These are phyloP conservation scores for Magnaporthiopsis incrustans DNA, from an alignment of 2,329 filamentous ascomycete genomes.

Conservation along the genomic window DNA sequence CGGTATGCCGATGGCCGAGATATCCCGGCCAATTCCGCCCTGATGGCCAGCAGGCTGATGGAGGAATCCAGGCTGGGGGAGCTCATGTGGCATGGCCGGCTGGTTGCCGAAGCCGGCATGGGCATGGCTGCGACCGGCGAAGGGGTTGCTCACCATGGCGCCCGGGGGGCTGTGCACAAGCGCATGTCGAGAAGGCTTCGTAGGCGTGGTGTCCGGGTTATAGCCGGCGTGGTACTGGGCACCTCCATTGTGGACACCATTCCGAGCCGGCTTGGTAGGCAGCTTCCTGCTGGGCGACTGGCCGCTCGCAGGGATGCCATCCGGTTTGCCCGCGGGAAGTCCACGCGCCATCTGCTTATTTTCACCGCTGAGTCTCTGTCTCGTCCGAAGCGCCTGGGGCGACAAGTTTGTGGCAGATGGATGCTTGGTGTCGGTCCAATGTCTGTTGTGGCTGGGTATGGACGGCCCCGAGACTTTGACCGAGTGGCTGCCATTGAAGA, in stretches of 20 bases:
- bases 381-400: not conserved
- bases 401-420: not conserved
- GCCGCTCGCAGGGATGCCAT: not conserved
- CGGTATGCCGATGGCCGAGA: not conserved
- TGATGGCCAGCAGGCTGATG: not conserved
- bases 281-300: too few species aligned
- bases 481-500: not conserved
- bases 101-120: not conserved
- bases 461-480: too few species aligned
- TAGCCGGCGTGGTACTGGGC: not conserved
- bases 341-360: not conserved
- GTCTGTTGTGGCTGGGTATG: not conserved
- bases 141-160: not conserved
- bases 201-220: not conserved
- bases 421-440: not conserved
- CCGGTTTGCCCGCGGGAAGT: not conserved
- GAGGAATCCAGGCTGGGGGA: not conserved
- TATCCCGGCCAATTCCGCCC: not conserved
- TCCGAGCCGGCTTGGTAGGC: too few species aligned
- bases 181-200: not conserved
- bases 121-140: not conserved
- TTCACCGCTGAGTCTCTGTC: not conserved
- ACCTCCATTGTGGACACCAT: too few species aligned
- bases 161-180: not conserved
- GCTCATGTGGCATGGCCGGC: not conserved